Evolutionary conservation across 768 basidiomycete genomes (phyloP).

Genomic region (Rhodotorula diobovata): DNA sequence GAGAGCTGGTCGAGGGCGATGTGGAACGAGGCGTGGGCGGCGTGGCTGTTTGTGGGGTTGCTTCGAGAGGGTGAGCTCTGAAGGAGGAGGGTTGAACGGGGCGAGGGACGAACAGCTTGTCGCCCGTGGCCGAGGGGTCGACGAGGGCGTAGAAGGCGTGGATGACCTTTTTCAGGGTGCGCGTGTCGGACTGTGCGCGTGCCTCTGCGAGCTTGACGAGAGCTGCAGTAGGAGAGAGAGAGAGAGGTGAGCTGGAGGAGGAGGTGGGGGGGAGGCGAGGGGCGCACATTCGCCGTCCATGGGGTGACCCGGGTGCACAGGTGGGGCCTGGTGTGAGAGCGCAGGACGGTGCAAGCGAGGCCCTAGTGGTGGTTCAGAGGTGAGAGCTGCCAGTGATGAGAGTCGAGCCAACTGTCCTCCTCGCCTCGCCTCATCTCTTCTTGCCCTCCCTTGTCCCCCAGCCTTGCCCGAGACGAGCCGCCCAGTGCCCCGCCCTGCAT

Average conservation of each 20-base stretch:
- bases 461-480: too few species aligned
- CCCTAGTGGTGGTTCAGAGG: too few species aligned
- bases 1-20: conserved; percentile 20
- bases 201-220: conserved; percentile 10
- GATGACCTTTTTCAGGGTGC: conserved; percentile 24
- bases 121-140: neutral
- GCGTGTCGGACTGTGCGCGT: conserved; percentile 23
- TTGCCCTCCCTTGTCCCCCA: too few species aligned
- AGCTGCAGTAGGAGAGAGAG: neutral
- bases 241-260: neutral
- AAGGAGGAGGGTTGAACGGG: too few species aligned
- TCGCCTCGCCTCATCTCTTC: too few species aligned
- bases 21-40: conserved; percentile 13
- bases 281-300: conserved; percentile 13
- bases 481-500: too few species aligned
- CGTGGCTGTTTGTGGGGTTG: conserved; percentile 3
- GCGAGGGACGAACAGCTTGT: conserved; percentile 16
- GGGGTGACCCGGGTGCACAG: neutral
- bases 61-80: neutral
- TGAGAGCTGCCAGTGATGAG: neutral
- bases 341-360: too few species aligned
- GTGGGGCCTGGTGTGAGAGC: too few species aligned
- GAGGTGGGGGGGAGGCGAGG: neutral
- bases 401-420: too few species aligned
- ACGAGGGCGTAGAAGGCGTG: conserved; percentile 27